A percentile compares a stretch with the other conserved stretches of the same genome.
Conservation (phyloP, 2,329 filamentous ascomycete genomes). For the Chaetothyriales sp. region DNA sequence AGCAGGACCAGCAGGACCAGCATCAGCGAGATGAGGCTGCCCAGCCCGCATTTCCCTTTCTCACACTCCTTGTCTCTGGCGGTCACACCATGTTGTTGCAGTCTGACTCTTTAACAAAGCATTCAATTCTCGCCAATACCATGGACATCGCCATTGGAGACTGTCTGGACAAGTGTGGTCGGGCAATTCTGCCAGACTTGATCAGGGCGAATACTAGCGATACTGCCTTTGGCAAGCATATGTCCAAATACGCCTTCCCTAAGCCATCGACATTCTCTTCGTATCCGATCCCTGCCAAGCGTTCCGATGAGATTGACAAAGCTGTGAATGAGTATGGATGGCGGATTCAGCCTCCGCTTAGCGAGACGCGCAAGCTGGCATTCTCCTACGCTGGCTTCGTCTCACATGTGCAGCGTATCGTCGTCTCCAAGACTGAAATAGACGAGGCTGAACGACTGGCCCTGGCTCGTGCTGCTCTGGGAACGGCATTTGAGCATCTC, state of each 20-base stretch:
- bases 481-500: constrained; percentile 74
- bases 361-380: constrained; percentile 41
- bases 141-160: constrained; percentile 80
- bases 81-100: constrained; percentile 80
- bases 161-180: constrained; percentile 72
- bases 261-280: neutral
- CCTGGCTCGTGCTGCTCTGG: constrained; percentile 61
- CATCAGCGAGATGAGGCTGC: neutral
- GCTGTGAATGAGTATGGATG: constrained; percentile 43
- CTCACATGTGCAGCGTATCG: constrained; percentile 43
- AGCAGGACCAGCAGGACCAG: too few species aligned
- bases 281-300: constrained; percentile 29
- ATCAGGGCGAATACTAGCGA: constrained; percentile 40
- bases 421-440: constrained; percentile 11
- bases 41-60: constrained; percentile 58
- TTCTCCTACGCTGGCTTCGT: constrained; percentile 65
- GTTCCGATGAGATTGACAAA: constrained; percentile 42
- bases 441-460: constrained; percentile 45
- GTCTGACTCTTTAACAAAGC: constrained; percentile 51
- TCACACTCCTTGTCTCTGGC: constrained; percentile 78
- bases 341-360: constrained; percentile 53
- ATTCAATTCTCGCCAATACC: constrained; percentile 57
- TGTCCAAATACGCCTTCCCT: constrained; percentile 68
- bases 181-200: constrained; percentile 52
- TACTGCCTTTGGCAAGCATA: constrained; percentile 64